A percentile compares a stretch with the other conserved stretches of the same genome.
Evolutionary conservation across 768 basidiomycete species (phyloP).

Genomic region (Trametes coccinea): DNA sequence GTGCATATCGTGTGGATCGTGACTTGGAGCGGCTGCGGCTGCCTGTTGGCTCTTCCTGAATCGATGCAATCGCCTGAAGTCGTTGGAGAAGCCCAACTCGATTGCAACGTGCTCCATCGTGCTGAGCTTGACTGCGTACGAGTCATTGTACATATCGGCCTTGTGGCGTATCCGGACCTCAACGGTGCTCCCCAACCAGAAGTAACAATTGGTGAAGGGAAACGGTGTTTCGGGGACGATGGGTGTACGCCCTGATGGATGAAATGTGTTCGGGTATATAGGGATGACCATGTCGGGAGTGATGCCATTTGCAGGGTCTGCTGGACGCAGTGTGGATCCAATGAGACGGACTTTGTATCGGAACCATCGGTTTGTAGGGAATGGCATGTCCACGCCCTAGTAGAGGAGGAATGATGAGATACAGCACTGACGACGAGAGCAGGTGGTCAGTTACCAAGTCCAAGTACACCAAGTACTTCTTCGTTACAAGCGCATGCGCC

Average conservation of each 20-base stretch:
- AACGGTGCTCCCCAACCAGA: not conserved
- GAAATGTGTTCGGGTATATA: slow-evolving; percentile 1
- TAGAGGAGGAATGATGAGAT: no score
- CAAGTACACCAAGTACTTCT: slow-evolving; percentile 1
- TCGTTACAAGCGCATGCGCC: not conserved
- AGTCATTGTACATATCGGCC: not conserved
- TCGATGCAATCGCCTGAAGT: not conserved
- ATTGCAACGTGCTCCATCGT: not conserved
- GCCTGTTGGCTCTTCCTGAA: not conserved
- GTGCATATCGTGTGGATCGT: not conserved
- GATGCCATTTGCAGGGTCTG: not conserved
- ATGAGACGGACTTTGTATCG: not conserved
- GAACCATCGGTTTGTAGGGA: slow-evolving; percentile 1
- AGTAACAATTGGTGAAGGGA: slow-evolving; percentile 11
- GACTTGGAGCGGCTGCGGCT: not conserved
- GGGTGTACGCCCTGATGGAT: not conserved
- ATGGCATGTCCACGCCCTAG: not conserved
- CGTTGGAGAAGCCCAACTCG: not conserved
- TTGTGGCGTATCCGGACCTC: not conserved
- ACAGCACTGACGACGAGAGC: not conserved
- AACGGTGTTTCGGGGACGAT: not conserved
- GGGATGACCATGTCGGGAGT: slow-evolving; percentile 14
- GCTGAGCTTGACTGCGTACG: not conserved
- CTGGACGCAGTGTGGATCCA: not conserved
- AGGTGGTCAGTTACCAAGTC: not conserved